These are phyloP conservation scores for Coffea canephora DNA, from an alignment of 257 asterid genomes.

Conservation along the genomic window DNA sequence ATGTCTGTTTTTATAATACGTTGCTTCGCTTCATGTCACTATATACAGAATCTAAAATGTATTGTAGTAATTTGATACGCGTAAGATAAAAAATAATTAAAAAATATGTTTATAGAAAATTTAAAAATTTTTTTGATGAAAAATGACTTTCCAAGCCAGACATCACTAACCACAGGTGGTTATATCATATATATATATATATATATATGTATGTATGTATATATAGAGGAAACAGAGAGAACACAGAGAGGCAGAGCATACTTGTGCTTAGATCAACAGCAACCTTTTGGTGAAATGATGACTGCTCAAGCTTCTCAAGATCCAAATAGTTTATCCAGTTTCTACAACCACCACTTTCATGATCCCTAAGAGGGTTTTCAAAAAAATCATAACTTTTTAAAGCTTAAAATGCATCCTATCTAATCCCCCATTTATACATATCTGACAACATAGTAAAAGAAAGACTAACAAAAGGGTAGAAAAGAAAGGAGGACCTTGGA, in stretches of 20 bases:
- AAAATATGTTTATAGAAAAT: no score
- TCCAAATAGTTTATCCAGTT: constrained; percentile 43
- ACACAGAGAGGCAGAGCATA: constrained; percentile 16
- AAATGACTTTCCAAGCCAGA: no score
- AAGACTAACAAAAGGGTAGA: no score
- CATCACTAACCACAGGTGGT: not conserved
- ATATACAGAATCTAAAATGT: constrained; percentile 40
- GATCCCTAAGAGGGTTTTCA: constrained; percentile 29
- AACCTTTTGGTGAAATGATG: constrained; percentile 47
- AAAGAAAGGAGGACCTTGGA: no score
- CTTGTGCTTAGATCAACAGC: constrained; percentile 59
- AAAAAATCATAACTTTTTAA: no score
- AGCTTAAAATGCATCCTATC: no score
- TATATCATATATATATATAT: not conserved
- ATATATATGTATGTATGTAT: not conserved
- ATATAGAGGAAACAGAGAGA: not conserved
- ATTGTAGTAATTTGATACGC: no score
- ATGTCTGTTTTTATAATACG: not conserved
- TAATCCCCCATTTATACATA: no score
- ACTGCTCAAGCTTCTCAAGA: constrained; percentile 62
- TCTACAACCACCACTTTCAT: constrained; percentile 40
- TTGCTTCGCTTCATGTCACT: constrained; percentile 48
- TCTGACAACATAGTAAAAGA: no score
- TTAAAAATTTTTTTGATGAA: no score
- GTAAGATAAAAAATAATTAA: no score